Evolutionary conservation across 768 basidiomycete species (phyloP).

Genomic region (Pilatotrama ljubarskyi): DNA sequence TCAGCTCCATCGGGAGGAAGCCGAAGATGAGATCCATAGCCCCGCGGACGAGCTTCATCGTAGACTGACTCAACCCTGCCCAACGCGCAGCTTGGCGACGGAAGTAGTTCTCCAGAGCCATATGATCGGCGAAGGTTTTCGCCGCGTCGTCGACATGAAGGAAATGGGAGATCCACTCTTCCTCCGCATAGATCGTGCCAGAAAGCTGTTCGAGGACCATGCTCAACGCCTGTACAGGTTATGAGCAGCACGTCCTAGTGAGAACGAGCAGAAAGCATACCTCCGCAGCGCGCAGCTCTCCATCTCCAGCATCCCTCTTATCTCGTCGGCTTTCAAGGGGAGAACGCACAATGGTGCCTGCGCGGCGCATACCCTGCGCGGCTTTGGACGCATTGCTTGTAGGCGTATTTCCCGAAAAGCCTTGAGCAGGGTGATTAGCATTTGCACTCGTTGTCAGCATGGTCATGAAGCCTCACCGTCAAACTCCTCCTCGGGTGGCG

Average conservation of each 20-base stretch:
- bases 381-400: constrained; percentile 42
- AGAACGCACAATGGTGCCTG: constrained; percentile 82
- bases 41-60: constrained; percentile 77
- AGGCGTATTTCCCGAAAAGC: constrained; percentile 21
- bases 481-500: constrained; percentile 70
- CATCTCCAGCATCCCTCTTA: constrained; percentile 56
- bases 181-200: constrained; percentile 76
- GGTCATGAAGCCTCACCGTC: constrained; percentile 48
- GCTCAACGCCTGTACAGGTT: constrained; percentile 60
- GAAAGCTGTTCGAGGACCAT: constrained; percentile 75
- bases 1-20: constrained; percentile 82
- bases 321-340: constrained; percentile 61
- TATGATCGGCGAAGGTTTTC: constrained; percentile 94
- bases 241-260: neutral
- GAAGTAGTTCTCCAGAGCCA: constrained; percentile 93
- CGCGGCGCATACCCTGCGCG: constrained; percentile 68
- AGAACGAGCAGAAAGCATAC: constrained; percentile 38
- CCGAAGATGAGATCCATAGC: constrained; percentile 97
- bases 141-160: constrained; percentile 87
- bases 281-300: constrained; percentile 70
- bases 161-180: constrained; percentile 88
- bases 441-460: neutral
- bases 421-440: constrained; percentile 6
- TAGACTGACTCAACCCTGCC: constrained; percentile 63
- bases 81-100: constrained; percentile 83